These are phyloP conservation scores for Leucaena leucocephala DNA, from an alignment of 306 rosid genomes.

Conservation along the genomic window DNA sequence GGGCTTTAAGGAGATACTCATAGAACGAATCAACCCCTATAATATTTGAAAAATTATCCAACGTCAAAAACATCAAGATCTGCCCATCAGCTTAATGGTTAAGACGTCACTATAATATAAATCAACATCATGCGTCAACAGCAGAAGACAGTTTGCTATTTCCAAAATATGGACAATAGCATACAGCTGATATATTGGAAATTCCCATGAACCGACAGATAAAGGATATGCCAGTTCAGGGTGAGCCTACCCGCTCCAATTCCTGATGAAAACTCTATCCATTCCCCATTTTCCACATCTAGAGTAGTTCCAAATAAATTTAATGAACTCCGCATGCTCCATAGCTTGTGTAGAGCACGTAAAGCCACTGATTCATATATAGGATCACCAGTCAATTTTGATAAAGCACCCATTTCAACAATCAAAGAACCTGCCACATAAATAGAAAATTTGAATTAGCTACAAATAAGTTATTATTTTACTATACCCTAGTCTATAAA, in stretches of 20 bases:
- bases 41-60: slow-evolving; percentile 46
- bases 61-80: slow-evolving; percentile 46
- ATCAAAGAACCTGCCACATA: slow-evolving; percentile 80
- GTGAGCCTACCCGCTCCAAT: slow-evolving; percentile 88
- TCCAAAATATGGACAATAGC: slow-evolving; percentile 26
- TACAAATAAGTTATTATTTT: slow-evolving; percentile 32
- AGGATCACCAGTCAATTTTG: slow-evolving; percentile 86
- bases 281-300: slow-evolving; percentile 83
- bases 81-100: slow-evolving; percentile 24
- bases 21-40: slow-evolving; percentile 98
- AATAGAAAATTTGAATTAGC: slow-evolving; percentile 40
- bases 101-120: slow-evolving; percentile 24
- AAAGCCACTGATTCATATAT: slow-evolving; percentile 83
- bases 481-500: slow-evolving; percentile 45
- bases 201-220: slow-evolving; percentile 19
- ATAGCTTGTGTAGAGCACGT: slow-evolving; percentile 84
- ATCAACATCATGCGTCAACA: slow-evolving; percentile 14
- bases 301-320: slow-evolving; percentile 91
- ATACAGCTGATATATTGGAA: slow-evolving; percentile 22
- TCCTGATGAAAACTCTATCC: slow-evolving; percentile 92
- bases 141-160: slow-evolving; percentile 15
- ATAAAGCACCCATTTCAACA: slow-evolving; percentile 98
- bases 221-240: slow-evolving; percentile 21
- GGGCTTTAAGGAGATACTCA: slow-evolving; percentile 91
- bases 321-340: slow-evolving; percentile 93